Evolutionary conservation across 2,329 filamentous ascomycete species (phyloP), one percentile per base, ranked within the genome.

Genomic region (Claviceps maximensis): DNA sequence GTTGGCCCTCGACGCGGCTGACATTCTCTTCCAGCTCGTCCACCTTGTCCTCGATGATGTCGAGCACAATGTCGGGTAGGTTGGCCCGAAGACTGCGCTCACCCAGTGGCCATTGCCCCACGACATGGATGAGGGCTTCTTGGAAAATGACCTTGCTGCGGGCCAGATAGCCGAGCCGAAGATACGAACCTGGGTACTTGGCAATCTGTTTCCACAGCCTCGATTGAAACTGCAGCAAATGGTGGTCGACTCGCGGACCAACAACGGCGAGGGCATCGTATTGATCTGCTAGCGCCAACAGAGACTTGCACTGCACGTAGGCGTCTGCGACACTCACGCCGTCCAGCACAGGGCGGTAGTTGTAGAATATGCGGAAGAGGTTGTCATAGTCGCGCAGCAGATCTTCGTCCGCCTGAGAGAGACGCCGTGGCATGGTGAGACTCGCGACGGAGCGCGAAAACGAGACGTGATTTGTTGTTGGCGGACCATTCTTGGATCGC

Each of bases 191-290:
- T 13, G 91, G 90, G 64, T 96, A 96, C 69, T 95, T 96, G 51
- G 90, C 89, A 57, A 96, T 94, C 69, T 96, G 91, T 68, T 93
- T 95, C 85, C 90, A 96, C 2, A 97, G 77, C 1, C 89, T 80
- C 23, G 86, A 87, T 62, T 93, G 89, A 66, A 96, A 97, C 60
- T 93, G 88, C 17, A 97, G 74, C 15, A 97, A 76, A 67, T 97
- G 91, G 70, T 97, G 90, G 68, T 96, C 91, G 46, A 96, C 87
- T 40, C 91, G 81, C 1, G 88, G 87, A 0, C 90, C 90, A 9
- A 94, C 89, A 17, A 96, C 89, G 31, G 83, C 77, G 13, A 96
- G 77, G 15, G 90, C 89, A 65, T 95, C 90, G 71, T 96, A 96
- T 73, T 93, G 88, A 69, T 96, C 90, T n/a, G 89, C 91, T 19